phyloP scores from a whole-genome alignment of 257 asterid genomes.

The Solanum medicagineum region DNA sequence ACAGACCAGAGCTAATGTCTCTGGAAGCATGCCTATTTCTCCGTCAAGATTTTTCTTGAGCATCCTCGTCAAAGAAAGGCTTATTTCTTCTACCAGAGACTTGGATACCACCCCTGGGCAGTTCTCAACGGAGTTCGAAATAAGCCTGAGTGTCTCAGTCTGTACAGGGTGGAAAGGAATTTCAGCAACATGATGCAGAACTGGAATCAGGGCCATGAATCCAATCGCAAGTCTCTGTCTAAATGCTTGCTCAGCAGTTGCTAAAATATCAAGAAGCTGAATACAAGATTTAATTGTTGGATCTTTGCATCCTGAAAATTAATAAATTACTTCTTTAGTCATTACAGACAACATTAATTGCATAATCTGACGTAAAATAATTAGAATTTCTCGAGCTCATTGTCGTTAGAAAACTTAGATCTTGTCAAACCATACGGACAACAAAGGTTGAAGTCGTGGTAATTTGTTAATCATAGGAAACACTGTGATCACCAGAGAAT shows the following conservation, averaged over 20 bases:
- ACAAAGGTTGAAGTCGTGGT: background rate
- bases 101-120: conserved; percentile 72
- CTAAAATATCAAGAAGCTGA: conserved; percentile 72
- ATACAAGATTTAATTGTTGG: conserved; percentile 66
- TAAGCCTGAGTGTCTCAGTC: conserved; percentile 56
- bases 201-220: conserved; percentile 63
- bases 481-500: background rate
- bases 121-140: conserved; percentile 42
- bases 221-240: conserved; percentile 73
- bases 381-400: background rate
- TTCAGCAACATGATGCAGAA: conserved; percentile 64
- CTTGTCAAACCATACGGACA: background rate
- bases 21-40: conserved; percentile 62
- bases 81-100: conserved; percentile 49
- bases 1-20: conserved; percentile 70
- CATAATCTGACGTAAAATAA: background rate
- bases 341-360: background rate
- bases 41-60: conserved; percentile 56
- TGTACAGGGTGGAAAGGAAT: conserved; percentile 79
- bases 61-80: conserved; percentile 45
- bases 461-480: background rate
- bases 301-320: conserved; percentile 61
- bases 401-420: background rate
- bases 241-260: conserved; percentile 58
- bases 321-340: background rate